phyloP scores from a whole-genome alignment of 805 yeast genomes.

The Pichia occidentalis region DNA sequence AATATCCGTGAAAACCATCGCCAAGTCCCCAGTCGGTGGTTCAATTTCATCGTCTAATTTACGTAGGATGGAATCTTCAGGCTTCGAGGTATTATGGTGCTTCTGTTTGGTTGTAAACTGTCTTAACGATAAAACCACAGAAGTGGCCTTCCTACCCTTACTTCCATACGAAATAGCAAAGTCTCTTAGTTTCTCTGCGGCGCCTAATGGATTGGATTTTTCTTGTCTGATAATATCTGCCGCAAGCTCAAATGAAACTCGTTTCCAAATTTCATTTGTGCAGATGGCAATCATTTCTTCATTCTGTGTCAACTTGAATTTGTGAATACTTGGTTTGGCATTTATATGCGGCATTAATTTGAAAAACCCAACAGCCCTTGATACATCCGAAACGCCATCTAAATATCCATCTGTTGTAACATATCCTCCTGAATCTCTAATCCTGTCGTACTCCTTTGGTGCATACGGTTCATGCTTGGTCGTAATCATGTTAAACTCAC shows the following conservation, averaged over 20 bases:
- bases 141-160: conserved; percentile 60
- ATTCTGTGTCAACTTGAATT: conserved; percentile 51
- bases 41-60: conserved; percentile 84
- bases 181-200: conserved; percentile 90
- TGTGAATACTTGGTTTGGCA: conserved; percentile 76
- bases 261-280: conserved; percentile 80
- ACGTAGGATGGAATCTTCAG: conserved; percentile 73
- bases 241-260: conserved; percentile 73
- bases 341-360: conserved; percentile 81
- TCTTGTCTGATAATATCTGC: conserved; percentile 85
- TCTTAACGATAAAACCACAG: conserved; percentile 68
- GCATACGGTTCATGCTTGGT: conserved; percentile 80
- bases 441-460: conserved; percentile 72
- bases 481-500: conserved; percentile 69
- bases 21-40: conserved; percentile 91
- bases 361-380: conserved; percentile 89
- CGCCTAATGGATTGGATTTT: conserved; percentile 76
- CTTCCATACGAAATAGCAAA: conserved; percentile 93
- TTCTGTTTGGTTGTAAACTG: conserved; percentile 37
- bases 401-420: conserved; percentile 79
- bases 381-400: conserved; percentile 75
- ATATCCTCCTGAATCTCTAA: conserved; percentile 86
- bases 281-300: conserved; percentile 85
- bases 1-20: conserved; percentile 96
- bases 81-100: conserved; percentile 36